Base-by-base conservation (phyloP, 306 rosid species). In the Acacia crassicarpa region DNA sequence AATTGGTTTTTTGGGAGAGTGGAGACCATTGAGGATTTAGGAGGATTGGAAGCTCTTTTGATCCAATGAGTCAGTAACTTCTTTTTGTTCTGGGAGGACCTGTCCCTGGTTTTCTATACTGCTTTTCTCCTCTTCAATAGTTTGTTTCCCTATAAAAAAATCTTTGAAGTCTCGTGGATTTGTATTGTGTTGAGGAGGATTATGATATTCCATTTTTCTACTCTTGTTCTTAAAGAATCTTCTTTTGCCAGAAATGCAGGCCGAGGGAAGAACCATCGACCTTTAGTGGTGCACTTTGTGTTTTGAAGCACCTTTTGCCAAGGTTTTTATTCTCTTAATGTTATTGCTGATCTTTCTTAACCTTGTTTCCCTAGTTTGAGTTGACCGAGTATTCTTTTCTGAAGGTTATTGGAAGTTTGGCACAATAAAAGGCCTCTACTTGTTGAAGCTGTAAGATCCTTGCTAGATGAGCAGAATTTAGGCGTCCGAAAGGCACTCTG, bases 321-420 rank as follows among this genome's bases (percentile, higher is more conserved):
- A 95, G 98, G 98, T 95, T 87, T 78, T 65, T 75, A 20, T 63
- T 30, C 53, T 67, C 76, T 62, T 78, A 19, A n/a, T 81, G 22
- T 65, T 80, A 73, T 58, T 72, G 70, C 9, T 66, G 22, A 40
- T 68, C 15, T 7, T 56, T 59, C 67, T 65, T 79, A 20, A 81
- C 74, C 54, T 43, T 84, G 69, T 63, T 78, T 86, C 78, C 86
- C 61, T 22, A 58, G 74, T 65, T 33, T 65, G 65, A 76, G 75
- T 84, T 87, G 80, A 81, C 84, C 63, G 58, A 15, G 75, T 76
- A 73, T 82, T 83, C 49, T 84, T 81, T 43, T 82, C 74, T 81
- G 68, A 84, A 95, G 98, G 92, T 67, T 95, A 80, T 88, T 94
- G 73, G 98, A 95, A 91, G 97, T 88, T 66, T 95, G 97, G 98